A percentile compares a stretch with the other conserved stretches of the same genome.
Conservation (phyloP, 306 rosid species). For the Rubus idaeus region DNA sequence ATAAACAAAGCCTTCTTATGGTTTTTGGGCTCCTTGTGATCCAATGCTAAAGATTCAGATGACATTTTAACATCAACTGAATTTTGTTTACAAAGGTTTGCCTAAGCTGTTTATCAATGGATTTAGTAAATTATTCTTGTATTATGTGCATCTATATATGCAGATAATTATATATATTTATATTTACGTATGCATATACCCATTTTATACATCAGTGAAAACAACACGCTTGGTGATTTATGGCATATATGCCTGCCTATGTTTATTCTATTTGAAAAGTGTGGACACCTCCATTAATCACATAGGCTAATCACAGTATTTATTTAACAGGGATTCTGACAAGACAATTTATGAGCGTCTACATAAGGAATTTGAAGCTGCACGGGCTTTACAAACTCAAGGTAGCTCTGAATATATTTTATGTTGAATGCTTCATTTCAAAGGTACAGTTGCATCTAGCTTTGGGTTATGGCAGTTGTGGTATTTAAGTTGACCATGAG, state of each 20-base stretch:
- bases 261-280: not conserved
- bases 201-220: not conserved
- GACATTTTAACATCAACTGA: not conserved
- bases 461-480: not conserved
- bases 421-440: slow-evolving; percentile 12
- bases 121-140: not conserved
- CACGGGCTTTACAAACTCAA: slow-evolving; percentile 78
- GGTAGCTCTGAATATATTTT: slow-evolving; percentile 44
- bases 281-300: not conserved
- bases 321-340: slow-evolving; percentile 80
- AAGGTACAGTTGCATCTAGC: not conserved
- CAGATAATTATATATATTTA: not conserved
- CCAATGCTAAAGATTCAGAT: not conserved
- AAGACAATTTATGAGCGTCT: slow-evolving; percentile 75
- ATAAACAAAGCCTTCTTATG: not conserved
- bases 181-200: not conserved
- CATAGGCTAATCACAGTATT: not conserved
- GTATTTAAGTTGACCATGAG: too few relatives aligned
- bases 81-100: not conserved
- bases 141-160: not conserved
- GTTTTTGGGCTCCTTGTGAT: not conserved
- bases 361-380: slow-evolving; percentile 82
- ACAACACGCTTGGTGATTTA: not conserved
- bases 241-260: not conserved
- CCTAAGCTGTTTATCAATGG: not conserved